A percentile compares a stretch with the other conserved stretches of the same genome.
Evolutionary conservation across 164 flowering plant genomes (phyloP).

Genomic region (Stephania cephalantha): DNA sequence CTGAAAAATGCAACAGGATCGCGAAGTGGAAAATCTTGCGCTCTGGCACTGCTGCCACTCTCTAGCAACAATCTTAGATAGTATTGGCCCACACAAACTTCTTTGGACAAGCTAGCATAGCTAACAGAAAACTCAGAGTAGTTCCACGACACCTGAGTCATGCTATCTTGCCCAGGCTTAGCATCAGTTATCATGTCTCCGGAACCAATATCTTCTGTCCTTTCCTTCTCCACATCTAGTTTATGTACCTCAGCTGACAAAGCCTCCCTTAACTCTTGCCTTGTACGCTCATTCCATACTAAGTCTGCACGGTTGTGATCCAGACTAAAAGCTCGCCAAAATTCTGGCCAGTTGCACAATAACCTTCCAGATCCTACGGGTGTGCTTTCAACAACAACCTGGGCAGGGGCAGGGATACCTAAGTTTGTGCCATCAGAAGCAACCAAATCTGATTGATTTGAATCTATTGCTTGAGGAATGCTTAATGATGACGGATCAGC

Average conservation of each 20-base stretch:
- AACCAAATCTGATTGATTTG: conserved; percentile 31
- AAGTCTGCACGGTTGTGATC: conserved; percentile 99
- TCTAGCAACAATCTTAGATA: conserved; percentile 92
- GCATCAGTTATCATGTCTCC: conserved; percentile 41
- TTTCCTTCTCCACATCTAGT: conserved; percentile 84
- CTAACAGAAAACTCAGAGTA: conserved; percentile 79
- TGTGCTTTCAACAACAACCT: conserved; percentile 88
- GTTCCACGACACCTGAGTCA: conserved; percentile 91
- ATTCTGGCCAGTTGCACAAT: conserved; percentile 92
- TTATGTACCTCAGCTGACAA: conserved; percentile 92
- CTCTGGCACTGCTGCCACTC: conserved; percentile 76
- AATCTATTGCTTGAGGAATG: conserved; percentile 29
- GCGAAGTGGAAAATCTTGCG: conserved; percentile 89
- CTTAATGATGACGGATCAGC: conserved; percentile 22
- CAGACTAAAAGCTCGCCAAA: conserved; percentile 95
- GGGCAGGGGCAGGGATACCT: conserved; percentile 88
- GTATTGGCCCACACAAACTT: conserved; percentile 99
- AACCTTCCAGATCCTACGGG: conserved; percentile 94
- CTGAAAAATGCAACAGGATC: conserved; percentile 94
- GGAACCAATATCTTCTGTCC: conserved; percentile 90
- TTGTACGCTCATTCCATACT: conserved; percentile 95
- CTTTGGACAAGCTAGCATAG: conserved; percentile 83
- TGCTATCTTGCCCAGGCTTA: conserved; percentile 47
- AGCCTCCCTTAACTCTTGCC: conserved; percentile 87
- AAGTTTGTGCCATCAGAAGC: conserved; percentile 44